phyloP scores from a whole-genome alignment of 805 yeast species.

The Yarrowia keelungensis region DNA sequence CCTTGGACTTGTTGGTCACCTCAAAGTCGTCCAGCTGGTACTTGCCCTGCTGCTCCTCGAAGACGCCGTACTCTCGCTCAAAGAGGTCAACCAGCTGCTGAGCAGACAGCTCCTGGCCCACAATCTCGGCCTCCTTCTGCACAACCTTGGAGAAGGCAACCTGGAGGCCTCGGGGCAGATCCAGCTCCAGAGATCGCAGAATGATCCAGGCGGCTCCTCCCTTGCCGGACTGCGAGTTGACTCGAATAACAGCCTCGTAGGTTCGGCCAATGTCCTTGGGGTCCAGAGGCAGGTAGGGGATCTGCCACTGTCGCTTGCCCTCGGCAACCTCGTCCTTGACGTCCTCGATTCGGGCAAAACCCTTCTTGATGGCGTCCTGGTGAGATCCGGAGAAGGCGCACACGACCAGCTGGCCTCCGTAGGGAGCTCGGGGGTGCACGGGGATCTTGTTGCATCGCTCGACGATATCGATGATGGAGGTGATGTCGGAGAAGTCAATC shows the following conservation, averaged over 20 bases:
- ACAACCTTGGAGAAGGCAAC: constrained; percentile 75
- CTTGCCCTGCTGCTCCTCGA: constrained; percentile 45
- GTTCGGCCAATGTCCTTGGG: constrained; percentile 86
- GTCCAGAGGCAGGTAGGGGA: constrained; percentile 84
- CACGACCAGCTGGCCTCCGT: constrained; percentile 82
- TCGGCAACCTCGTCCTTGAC: constrained; percentile 38
- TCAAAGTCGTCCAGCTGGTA: constrained; percentile 58
- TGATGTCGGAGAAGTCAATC: constrained; percentile 73
- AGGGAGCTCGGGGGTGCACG: constrained; percentile 79
- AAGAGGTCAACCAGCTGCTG: constrained; percentile 71
- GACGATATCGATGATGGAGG: constrained; percentile 70
- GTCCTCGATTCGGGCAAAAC: constrained; percentile 56
- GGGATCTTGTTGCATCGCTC: constrained; percentile 84
- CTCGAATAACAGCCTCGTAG: constrained; percentile 91
- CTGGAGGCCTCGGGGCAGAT: constrained; percentile 81
- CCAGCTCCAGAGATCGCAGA: constrained; percentile 74
- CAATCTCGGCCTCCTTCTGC: constrained; percentile 69
- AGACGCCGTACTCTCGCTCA: constrained; percentile 63
- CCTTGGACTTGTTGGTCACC: constrained; percentile 54
- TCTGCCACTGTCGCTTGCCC: constrained; percentile 60
- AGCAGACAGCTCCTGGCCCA: constrained; percentile 74
- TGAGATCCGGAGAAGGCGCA: constrained; percentile 88
- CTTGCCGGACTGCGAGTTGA: constrained; percentile 86
- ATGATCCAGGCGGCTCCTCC: constrained; percentile 93
- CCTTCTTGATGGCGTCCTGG: constrained; percentile 88